Evolutionary conservation across 1,284 basidiomycete genomes (phyloP), one percentile per base, ranked within the genome.

Genomic region (Irpex lacteus): DNA sequence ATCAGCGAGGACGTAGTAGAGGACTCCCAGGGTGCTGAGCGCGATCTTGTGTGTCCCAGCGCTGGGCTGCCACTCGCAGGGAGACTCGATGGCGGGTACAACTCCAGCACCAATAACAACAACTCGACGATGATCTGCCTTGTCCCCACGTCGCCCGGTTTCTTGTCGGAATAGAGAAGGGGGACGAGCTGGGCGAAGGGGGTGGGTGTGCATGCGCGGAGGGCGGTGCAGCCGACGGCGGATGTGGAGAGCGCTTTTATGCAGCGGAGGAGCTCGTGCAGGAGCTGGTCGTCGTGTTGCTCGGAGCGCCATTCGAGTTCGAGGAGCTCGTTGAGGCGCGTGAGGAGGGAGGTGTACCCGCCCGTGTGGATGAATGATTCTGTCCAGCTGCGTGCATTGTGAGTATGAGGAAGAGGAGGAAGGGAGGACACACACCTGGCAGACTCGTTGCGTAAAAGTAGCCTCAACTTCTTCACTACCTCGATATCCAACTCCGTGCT

Each of bases 251-350:
- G 81, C 0, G 94, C 97, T 75, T 98, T 98, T 77, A 99, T 87
- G 77, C 96, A 98, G 2, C 96, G 88, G 34, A 99, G 80, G 0
- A 99, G 80, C 74, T 98, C 97, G 70, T 97, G 91, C 6, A 99
- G 82, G 57, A 98, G 83, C 74, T 96, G 90, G 74, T 99, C 98
- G 72, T 98, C 97, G 70, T 98, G 96, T 74, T 98, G 96, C 74
- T 99, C 97, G 75, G 98, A 97, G 67, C 96, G 88, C 97, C 97
- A 99, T 78, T 99, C 97, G 59, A 98, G 87, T 68, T 95, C 91
- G 0, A 99, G 81, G 8, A 99, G 83, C 75, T 99, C 97, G 66
- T 95, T 92, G n/a, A 99, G 78, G 57, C 95, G 84, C 0, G 88
- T 90, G 26, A 98, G 76, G 47, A 99, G 79, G 0, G 91, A 89